Evolutionary conservation across 257 asterid genomes (phyloP).

Genomic region (Craterostigma plantagineum): DNA sequence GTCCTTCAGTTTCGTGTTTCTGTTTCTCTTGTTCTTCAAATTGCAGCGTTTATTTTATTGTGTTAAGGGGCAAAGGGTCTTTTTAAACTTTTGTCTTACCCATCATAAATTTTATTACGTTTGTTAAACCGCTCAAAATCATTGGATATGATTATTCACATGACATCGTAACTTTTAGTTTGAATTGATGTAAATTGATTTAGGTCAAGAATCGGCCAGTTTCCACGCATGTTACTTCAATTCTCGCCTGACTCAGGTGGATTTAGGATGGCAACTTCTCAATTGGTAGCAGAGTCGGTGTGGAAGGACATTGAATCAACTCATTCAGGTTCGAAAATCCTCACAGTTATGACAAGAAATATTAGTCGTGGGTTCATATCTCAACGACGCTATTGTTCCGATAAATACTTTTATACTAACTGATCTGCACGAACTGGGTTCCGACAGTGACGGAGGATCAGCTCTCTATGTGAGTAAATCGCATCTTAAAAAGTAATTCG

Average conservation of each 20-base stretch:
- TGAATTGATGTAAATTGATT: no score
- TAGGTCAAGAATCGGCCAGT: no score
- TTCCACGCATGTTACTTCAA: no score
- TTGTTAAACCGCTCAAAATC: no score
- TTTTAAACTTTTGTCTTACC: no score
- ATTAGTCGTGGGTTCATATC: background rate
- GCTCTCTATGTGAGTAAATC: constrained; percentile 51
- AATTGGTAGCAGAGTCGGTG: constrained; percentile 44
- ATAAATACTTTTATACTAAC: background rate
- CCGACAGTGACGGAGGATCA: constrained; percentile 69
- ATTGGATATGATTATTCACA: no score
- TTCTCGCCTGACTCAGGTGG: background rate
- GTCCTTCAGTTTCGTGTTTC: no score
- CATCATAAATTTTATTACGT: no score
- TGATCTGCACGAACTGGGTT: constrained; percentile 5
- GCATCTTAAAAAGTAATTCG: background rate
- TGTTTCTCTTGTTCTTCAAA: no score
- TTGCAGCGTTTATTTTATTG: no score
- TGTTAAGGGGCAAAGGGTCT: no score
- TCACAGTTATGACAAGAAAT: background rate
- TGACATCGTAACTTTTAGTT: no score
- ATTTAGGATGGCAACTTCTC: constrained; percentile 33
- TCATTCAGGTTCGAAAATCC: constrained; percentile 28
- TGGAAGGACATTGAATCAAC: constrained; percentile 63
- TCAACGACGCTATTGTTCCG: background rate